Conservation (phyloP, 1,284 basidiomycete genomes). For the Ganoderma meredithae region DNA sequence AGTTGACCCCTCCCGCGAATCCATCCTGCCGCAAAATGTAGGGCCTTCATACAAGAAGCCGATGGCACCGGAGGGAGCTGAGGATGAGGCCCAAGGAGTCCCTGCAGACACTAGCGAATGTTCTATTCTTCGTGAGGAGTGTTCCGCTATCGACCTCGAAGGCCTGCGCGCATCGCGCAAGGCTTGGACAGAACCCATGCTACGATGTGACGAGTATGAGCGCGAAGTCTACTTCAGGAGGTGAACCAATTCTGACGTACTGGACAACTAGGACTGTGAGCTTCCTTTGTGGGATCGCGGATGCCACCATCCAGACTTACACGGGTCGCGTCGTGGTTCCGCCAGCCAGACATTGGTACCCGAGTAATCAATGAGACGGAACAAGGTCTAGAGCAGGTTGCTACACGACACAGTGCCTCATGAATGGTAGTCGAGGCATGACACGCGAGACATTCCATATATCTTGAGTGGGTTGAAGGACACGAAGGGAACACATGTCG, state of each 20-base stretch:
- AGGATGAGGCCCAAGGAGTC: background rate
- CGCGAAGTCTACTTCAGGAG: background rate
- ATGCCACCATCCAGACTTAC: background rate
- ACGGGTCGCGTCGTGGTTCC: background rate
- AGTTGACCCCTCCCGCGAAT: background rate
- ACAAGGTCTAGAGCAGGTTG: background rate
- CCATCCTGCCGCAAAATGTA: background rate
- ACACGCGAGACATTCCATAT: background rate
- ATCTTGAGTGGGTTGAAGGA: background rate
- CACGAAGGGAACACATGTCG: background rate
- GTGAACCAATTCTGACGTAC: background rate
- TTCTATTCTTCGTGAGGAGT: background rate
- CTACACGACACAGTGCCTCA: background rate
- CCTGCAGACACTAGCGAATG: background rate
- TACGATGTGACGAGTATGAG: background rate
- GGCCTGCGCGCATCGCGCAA: background rate
- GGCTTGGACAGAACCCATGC: background rate
- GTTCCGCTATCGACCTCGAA: background rate
- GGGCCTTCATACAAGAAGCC: background rate
- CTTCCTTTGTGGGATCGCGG: background rate
- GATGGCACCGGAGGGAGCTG: conserved; percentile 4
- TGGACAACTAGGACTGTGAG: background rate
- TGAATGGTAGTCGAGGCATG: background rate
- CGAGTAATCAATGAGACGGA: background rate
- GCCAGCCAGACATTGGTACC: background rate